phyloP scores from a whole-genome alignment of 2,329 filamentous ascomycete species.

The Pestalotiopsis sp. region DNA sequence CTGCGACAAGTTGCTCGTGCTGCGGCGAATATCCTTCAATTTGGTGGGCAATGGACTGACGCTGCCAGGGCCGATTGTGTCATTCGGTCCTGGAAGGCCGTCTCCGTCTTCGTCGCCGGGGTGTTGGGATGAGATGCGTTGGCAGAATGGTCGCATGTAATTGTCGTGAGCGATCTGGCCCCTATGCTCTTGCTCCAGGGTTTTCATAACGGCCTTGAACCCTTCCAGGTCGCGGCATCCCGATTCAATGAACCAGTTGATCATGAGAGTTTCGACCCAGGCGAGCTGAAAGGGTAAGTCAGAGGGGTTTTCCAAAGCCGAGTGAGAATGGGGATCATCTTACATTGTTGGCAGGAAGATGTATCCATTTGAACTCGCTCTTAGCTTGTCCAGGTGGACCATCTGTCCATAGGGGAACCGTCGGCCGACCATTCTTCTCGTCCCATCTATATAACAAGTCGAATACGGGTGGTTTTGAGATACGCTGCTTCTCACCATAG shows the following conservation, averaged over 20 bases:
- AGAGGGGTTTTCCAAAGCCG: background rate
- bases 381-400: slow-evolving; percentile 45
- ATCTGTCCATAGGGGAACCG: slow-evolving; percentile 46
- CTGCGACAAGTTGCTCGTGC: slow-evolving; percentile 21
- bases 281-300: slow-evolving; percentile 44
- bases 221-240: slow-evolving; percentile 63
- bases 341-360: slow-evolving; percentile 54
- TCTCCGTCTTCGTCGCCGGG: slow-evolving; percentile 29
- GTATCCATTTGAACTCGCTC: slow-evolving; percentile 52
- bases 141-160: slow-evolving; percentile 63
- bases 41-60: background rate
- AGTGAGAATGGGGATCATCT: slow-evolving; percentile 5
- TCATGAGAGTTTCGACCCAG: slow-evolving; percentile 61
- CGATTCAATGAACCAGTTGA: slow-evolving; percentile 66
- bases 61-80: slow-evolving; percentile 17
- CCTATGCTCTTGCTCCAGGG: slow-evolving; percentile 63
- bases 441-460: slow-evolving; percentile 56
- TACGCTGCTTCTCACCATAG: slow-evolving; percentile 44
- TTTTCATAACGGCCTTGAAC: slow-evolving; percentile 64
- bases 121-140: slow-evolving; percentile 46
- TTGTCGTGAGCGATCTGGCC: slow-evolving; percentile 60
- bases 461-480: slow-evolving; percentile 50
- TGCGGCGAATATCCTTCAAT: slow-evolving; percentile 17
- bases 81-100: slow-evolving; percentile 25
- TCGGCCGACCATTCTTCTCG: slow-evolving; percentile 45